Conservation (phyloP, 2,329 filamentous ascomycete species). For the Samsoniella hepiali region DNA sequence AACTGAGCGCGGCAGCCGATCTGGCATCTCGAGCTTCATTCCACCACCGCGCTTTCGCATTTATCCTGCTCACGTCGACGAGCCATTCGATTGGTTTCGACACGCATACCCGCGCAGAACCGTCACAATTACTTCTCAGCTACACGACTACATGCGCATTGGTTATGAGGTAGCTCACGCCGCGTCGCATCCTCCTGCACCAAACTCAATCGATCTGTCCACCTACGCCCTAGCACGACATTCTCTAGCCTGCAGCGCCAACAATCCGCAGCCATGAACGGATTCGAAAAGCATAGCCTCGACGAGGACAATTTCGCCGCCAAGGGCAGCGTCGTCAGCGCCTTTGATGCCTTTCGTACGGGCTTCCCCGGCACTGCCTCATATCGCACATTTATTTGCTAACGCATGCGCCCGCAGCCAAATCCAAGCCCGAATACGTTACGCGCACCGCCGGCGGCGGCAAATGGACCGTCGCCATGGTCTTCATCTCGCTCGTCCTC, state of each 20-base stretch:
- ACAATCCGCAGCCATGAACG: constrained; percentile 61
- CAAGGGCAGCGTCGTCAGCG: constrained; percentile 68
- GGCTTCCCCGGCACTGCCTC: constrained; percentile 7
- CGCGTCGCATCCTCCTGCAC: not conserved
- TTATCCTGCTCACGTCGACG: no score
- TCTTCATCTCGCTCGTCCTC: constrained; percentile 70
- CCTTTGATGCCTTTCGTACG: constrained; percentile 97
- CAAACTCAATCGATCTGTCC: not conserved
- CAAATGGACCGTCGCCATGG: constrained; percentile 86
- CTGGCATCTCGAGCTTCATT: constrained; percentile 4
- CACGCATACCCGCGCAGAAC: not conserved
- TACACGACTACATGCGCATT: not conserved
- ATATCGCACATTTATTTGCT: not conserved
- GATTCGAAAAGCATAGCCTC: constrained; percentile 62
- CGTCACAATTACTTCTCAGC: not conserved
- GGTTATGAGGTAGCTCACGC: constrained; percentile 1
- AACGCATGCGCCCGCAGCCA: constrained; percentile 56
- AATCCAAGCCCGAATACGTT: constrained; percentile 92
- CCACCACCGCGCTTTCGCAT: not conserved
- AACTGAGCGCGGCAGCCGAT: not conserved
- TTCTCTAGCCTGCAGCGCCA: constrained; percentile 11
- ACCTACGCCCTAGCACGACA: not conserved
- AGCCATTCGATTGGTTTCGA: not conserved
- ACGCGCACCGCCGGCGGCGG: constrained; percentile 80
- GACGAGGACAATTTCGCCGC: constrained; percentile 80